A percentile compares a stretch with the other conserved stretches of the same genome.
These are phyloP conservation scores for Mycena albidolilacea DNA, from an alignment of 768 basidiomycete species.

Conservation along the genomic window DNA sequence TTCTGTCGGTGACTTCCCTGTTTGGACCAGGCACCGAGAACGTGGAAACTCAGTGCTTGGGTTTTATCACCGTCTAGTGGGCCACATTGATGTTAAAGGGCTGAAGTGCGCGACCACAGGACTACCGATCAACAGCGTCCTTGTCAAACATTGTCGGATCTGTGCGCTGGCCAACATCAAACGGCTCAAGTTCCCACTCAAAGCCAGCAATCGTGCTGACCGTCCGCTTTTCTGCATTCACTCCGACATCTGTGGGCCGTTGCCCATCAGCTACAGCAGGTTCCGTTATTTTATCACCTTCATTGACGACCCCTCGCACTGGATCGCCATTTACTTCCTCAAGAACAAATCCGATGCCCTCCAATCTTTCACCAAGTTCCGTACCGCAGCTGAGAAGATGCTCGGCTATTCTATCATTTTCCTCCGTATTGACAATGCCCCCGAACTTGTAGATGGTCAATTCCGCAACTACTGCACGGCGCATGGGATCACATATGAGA, in stretches of 20 bases:
- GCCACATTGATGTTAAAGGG: constrained; percentile 42
- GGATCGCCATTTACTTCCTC: constrained; percentile 26
- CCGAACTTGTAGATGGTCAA: too few species aligned
- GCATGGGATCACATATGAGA: too few species aligned
- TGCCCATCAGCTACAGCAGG: constrained; percentile 25
- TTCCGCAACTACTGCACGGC: too few species aligned
- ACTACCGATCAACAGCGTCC: constrained; percentile 31
- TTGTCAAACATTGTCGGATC: constrained; percentile 28
- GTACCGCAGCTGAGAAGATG: constrained; percentile 19
- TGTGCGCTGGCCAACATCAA: constrained; percentile 37
- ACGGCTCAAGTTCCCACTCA: constrained; percentile 27
- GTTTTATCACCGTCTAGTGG: constrained; percentile 39
- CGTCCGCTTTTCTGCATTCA: constrained; percentile 36
- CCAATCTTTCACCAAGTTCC: constrained; percentile 29
- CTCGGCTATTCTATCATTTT: neutral
- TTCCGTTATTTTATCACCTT: constrained; percentile 45
- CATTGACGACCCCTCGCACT: constrained; percentile 43
- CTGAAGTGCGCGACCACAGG: constrained; percentile 32
- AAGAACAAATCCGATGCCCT: constrained; percentile 21
- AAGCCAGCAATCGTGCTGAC: constrained; percentile 26
- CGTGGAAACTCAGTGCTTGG: neutral
- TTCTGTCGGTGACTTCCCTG: constrained; percentile 16
- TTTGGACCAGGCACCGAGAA: constrained; percentile 26
- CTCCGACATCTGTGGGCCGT: constrained; percentile 41
- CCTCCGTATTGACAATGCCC: constrained; percentile 35